These are phyloP conservation scores for Iris macrosiphon DNA, from an alignment of 106 monocot genomes.

Conservation along the genomic window DNA sequence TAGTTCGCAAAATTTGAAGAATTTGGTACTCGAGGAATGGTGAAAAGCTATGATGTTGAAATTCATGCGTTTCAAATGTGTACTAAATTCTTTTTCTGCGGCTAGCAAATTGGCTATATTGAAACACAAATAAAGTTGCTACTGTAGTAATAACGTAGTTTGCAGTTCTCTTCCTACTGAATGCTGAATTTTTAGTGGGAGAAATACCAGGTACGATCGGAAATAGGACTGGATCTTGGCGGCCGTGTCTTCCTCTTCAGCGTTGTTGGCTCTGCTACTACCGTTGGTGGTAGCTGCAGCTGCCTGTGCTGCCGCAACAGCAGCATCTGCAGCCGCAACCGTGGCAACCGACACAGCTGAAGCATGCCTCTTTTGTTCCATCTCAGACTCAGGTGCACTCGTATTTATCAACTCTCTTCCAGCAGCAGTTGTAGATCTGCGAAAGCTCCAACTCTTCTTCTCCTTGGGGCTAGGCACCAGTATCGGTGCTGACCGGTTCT, in stretches of 20 bases:
- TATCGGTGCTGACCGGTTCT: neutral
- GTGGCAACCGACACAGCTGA: slow-evolving; percentile 50
- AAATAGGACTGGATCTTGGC: slow-evolving; percentile 55
- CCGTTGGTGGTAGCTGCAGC: slow-evolving; percentile 21
- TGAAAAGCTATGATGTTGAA: too few relatives aligned
- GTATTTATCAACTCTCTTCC: slow-evolving; percentile 10
- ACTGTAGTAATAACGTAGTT: too few relatives aligned
- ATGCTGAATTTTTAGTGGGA: too few relatives aligned
- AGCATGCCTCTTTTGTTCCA: slow-evolving; percentile 28
- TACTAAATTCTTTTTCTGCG: too few relatives aligned
- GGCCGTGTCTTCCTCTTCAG: slow-evolving; percentile 26
- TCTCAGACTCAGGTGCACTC: slow-evolving; percentile 12
- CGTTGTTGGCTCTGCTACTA: slow-evolving; percentile 1
- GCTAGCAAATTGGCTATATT: too few relatives aligned
- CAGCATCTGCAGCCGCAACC: slow-evolving; percentile 48
- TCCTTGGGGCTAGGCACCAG: slow-evolving; percentile 19
- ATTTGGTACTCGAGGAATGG: too few relatives aligned
- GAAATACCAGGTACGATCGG: slow-evolving; percentile 50
- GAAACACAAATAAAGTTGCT: too few relatives aligned
- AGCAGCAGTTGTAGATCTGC: slow-evolving; percentile 7
- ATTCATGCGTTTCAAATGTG: too few relatives aligned
- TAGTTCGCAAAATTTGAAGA: too few relatives aligned
- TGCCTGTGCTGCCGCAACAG: slow-evolving; percentile 45
- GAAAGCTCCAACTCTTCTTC: slow-evolving; percentile 64
- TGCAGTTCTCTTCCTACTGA: too few relatives aligned